phyloP scores from a whole-genome alignment of 1,284 basidiomycete genomes.

The Coniophora puteana region DNA sequence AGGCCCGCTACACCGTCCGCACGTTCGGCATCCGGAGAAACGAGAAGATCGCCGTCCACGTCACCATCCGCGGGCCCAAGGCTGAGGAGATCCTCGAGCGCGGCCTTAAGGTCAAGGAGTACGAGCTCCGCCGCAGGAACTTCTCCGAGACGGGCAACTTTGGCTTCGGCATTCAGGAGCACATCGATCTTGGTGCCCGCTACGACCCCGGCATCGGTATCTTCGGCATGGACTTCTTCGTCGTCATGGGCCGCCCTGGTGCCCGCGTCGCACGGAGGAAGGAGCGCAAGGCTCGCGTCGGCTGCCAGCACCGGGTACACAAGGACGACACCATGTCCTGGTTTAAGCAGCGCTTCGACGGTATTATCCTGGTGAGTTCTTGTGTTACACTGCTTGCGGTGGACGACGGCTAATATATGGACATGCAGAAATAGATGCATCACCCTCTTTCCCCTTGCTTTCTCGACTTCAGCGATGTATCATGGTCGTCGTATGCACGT shows the following conservation, averaged over 20 bases:
- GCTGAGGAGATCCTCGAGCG: slow-evolving; percentile 99
- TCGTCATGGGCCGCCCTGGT: slow-evolving; percentile 97
- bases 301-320: slow-evolving; percentile 84
- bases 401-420: slow-evolving; percentile 1
- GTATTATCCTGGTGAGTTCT: slow-evolving; percentile 83
- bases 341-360: slow-evolving; percentile 99
- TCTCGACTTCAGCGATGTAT: too few relatives aligned
- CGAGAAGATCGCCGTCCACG: slow-evolving; percentile 99
- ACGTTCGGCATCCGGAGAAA: slow-evolving; percentile 99
- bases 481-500: too few relatives aligned
- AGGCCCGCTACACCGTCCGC: slow-evolving; percentile 99
- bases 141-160: slow-evolving; percentile 99
- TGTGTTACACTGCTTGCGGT: not conserved
- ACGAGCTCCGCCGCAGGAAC: slow-evolving; percentile 92
- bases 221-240: slow-evolving; percentile 98
- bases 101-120: slow-evolving; percentile 99
- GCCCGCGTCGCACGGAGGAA: slow-evolving; percentile 91
- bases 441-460: too few relatives aligned
- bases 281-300: slow-evolving; percentile 85
- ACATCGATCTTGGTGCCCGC: slow-evolving; percentile 98
- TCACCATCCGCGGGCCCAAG: slow-evolving; percentile 99
- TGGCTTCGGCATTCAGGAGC: slow-evolving; percentile 97
- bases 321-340: slow-evolving; percentile 94
- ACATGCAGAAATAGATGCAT: slow-evolving; percentile 23
- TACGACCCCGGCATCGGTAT: slow-evolving; percentile 98